These are phyloP conservation scores for Linaria vulgaris DNA, from an alignment of 257 asterid genomes.

Conservation along the genomic window DNA sequence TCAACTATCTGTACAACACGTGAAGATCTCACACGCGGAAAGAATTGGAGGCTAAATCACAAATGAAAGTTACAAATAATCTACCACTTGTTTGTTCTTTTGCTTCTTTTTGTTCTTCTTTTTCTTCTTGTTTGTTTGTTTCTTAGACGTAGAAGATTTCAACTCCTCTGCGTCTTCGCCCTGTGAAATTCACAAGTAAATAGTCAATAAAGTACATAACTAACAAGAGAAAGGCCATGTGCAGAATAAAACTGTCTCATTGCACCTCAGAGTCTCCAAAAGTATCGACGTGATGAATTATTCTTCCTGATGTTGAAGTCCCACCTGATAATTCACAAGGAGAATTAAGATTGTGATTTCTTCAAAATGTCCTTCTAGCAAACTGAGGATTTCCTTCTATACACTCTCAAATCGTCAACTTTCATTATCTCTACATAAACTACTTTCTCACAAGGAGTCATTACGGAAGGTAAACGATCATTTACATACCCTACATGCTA, in stretches of 20 bases:
- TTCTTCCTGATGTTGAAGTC: too few species aligned
- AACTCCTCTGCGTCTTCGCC: constrained; percentile 21
- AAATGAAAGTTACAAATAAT: constrained; percentile 13
- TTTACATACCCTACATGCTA: too few species aligned
- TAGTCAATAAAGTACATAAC: too few species aligned
- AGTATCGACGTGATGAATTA: constrained; percentile 70
- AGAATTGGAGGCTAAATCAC: constrained; percentile 6
- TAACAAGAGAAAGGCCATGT: constrained; percentile 3
- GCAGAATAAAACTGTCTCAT: constrained; percentile 14
- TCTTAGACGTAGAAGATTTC: constrained; percentile 31
- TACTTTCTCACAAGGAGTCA: too few species aligned
- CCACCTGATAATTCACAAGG: too few species aligned
- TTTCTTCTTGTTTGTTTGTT: constrained; percentile 49
- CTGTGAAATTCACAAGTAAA: constrained; percentile 41
- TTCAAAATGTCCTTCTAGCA: constrained; percentile 50
- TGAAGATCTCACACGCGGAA: constrained; percentile 9
- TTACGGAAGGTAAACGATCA: too few species aligned
- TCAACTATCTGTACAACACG: too few species aligned
- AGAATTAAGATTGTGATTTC: too few species aligned
- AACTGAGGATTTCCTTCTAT: neutral
- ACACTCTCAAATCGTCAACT: neutral
- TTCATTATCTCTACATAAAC: too few species aligned
- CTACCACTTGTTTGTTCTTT: constrained; percentile 49
- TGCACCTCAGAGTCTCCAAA: constrained; percentile 74
- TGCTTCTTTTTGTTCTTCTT: constrained; percentile 46